Conservation (phyloP, 306 rosid species). For the Sindora glabra region DNA sequence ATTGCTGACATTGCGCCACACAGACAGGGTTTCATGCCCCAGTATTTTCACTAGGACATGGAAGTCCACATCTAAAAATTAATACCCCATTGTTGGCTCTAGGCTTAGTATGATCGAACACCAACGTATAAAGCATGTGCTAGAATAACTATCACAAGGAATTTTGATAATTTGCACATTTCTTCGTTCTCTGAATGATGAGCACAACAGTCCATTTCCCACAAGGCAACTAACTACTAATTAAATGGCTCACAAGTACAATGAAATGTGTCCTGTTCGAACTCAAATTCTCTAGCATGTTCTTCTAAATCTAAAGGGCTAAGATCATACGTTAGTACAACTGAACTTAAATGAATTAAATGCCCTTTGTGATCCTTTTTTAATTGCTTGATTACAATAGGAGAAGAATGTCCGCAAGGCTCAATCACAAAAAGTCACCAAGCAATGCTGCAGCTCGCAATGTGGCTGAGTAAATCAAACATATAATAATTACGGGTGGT, state of each 20-base stretch:
- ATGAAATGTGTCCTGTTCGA: too few relatives aligned
- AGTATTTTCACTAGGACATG: too few relatives aligned
- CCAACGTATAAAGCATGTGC: too few relatives aligned
- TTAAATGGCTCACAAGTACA: not conserved
- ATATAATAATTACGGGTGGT: not conserved
- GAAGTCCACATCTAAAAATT: too few relatives aligned
- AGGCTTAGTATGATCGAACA: too few relatives aligned
- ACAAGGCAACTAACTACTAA: not conserved
- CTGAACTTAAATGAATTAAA: conserved; percentile 5
- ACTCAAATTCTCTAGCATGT: not conserved
- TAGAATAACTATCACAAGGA: too few relatives aligned
- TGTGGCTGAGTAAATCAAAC: conserved; percentile 1
- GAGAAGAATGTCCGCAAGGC: not conserved
- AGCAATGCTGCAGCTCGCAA: not conserved
- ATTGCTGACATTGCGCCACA: too few relatives aligned
- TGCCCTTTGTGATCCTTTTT: not conserved
- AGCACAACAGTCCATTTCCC: conserved; percentile 10
- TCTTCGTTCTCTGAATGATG: not conserved
- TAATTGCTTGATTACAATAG: not conserved
- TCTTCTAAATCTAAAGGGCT: not conserved
- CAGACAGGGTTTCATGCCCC: too few relatives aligned
- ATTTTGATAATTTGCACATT: not conserved
- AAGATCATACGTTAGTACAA: not conserved
- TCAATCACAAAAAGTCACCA: not conserved
- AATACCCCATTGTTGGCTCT: too few relatives aligned